These are phyloP conservation scores for Penicillium longicatenatum DNA, from an alignment of 495 filamentous ascomycete genomes.

Conservation along the genomic window DNA sequence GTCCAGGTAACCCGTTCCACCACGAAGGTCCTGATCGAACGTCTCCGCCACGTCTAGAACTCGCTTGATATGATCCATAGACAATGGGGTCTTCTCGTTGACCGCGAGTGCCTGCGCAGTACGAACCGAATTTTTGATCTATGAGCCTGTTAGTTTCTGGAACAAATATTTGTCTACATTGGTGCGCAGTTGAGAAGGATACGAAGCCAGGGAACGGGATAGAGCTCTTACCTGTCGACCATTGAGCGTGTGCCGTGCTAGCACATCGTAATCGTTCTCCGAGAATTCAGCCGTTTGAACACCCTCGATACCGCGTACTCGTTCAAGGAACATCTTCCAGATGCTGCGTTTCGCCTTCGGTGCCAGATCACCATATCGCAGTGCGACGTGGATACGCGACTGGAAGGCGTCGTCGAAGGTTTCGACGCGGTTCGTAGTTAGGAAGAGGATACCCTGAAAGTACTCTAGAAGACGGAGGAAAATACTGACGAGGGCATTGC, in stretches of 20 bases:
- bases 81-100: constrained; percentile 67
- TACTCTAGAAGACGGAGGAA: constrained; percentile 73
- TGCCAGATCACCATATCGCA: constrained; percentile 79
- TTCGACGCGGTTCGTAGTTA: constrained; percentile 80
- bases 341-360: constrained; percentile 76
- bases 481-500: constrained; percentile 78
- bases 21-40: constrained; percentile 76
- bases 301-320: constrained; percentile 65
- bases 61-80: constrained; percentile 80
- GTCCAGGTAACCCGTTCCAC: constrained; percentile 60
- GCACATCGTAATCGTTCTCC: constrained; percentile 64
- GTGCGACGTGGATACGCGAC: constrained; percentile 68
- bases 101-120: constrained; percentile 85
- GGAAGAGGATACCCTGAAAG: constrained; percentile 79
- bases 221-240: constrained; percentile 69
- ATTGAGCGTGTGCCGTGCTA: constrained; percentile 75
- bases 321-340: constrained; percentile 83
- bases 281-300: constrained; percentile 63
- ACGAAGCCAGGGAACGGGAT: background rate
- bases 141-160: constrained; percentile 10
- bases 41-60: constrained; percentile 81
- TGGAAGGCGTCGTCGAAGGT: constrained; percentile 71
- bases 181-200: background rate
- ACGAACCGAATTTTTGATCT: constrained; percentile 92
- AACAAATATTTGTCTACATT: background rate